Evolutionary conservation across 768 basidiomycete genomes (phyloP).

Genomic region (Lactarius vividus): DNA sequence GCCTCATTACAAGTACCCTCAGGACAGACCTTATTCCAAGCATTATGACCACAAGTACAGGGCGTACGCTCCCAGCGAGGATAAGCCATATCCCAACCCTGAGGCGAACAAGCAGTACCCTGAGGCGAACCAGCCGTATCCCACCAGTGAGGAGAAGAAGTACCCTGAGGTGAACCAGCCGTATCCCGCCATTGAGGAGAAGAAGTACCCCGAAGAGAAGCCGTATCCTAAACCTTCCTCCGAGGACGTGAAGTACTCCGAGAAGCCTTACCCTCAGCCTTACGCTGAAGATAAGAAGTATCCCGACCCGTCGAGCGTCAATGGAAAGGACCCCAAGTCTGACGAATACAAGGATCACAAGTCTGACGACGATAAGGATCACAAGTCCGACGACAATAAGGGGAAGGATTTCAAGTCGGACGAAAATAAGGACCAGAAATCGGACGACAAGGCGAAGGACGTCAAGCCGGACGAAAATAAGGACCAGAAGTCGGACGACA

Average conservation of each 20-base stretch:
- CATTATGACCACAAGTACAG: neutral
- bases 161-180: too few species aligned
- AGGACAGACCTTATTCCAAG: neutral
- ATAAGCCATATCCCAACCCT: neutral
- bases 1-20: neutral
- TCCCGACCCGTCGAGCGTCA: neutral
- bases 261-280: neutral
- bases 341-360: neutral
- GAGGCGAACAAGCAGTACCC: too few species aligned
- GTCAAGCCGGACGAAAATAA: neutral
- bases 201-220: neutral
- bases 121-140: too few species aligned
- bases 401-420: neutral
- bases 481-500: neutral
- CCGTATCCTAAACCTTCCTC: neutral
- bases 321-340: neutral
- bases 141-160: too few species aligned
- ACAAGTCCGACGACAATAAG: neutral
- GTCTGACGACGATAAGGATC: neutral
- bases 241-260: neutral
- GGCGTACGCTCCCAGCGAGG: neutral
- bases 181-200: too few species aligned
- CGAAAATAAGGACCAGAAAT: neutral
- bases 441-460: neutral
- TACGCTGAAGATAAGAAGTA: neutral